Evolutionary conservation across 1,284 basidiomycete species (phyloP).

Genomic region (Trichosporon inkin): DNA sequence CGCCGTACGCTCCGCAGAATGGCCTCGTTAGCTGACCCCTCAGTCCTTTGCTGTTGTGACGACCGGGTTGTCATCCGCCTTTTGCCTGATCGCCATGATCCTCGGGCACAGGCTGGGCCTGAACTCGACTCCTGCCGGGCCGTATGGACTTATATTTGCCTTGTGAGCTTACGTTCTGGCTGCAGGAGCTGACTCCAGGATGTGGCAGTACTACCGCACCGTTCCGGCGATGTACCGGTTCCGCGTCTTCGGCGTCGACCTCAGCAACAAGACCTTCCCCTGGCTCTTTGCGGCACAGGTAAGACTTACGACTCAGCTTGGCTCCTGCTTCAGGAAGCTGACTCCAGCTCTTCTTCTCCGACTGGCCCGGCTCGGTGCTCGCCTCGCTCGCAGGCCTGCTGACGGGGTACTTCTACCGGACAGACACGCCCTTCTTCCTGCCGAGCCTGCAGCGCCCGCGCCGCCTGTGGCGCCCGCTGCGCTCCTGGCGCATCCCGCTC

Average conservation of each 20-base stretch:
- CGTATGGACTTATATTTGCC: slow-evolving; percentile 59
- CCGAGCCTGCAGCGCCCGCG: slow-evolving; percentile 32
- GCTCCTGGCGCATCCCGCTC: slow-evolving; percentile 66
- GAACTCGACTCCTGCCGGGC: slow-evolving; percentile 70
- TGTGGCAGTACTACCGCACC: slow-evolving; percentile 74
- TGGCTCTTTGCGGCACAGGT: slow-evolving; percentile 68
- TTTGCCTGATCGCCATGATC: slow-evolving; percentile 63
- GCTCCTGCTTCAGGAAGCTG: too few species aligned
- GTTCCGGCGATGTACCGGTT: slow-evolving; percentile 72
- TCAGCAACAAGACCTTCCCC: slow-evolving; percentile 69
- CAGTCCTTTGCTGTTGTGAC: slow-evolving; percentile 73
- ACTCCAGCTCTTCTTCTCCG: slow-evolving; percentile 62
- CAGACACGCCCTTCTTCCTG: slow-evolving; percentile 59
- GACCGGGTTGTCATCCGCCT: slow-evolving; percentile 60
- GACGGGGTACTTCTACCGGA: slow-evolving; percentile 70
- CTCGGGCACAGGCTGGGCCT: slow-evolving; percentile 62
- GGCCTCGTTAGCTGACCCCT: not conserved
- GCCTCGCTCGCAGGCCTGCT: slow-evolving; percentile 63
- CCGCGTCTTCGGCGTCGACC: slow-evolving; percentile 65
- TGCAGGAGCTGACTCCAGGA: slow-evolving; percentile 47
- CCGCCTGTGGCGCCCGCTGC: slow-evolving; percentile 53
- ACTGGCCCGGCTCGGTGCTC: slow-evolving; percentile 61
- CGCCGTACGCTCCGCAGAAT: slow-evolving; percentile 68
- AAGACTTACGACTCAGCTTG: too few species aligned
- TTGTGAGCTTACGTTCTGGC: slow-evolving; percentile 30